Conservation (phyloP, 2,329 filamentous ascomycete species). For the Ophiocordyceps robertsii region DNA sequence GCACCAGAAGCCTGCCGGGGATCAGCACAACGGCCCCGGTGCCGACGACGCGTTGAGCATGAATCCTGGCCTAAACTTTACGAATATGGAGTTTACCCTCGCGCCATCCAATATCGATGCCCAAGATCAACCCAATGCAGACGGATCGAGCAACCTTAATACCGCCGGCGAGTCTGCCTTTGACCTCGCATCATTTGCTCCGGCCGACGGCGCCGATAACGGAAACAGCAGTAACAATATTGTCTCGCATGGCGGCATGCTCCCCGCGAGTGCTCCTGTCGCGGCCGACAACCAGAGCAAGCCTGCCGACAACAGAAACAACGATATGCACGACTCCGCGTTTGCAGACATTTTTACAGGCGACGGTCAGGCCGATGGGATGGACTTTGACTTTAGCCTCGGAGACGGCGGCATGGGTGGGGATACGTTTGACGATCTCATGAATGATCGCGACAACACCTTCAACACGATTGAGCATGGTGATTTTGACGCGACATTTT, state of each 20-base stretch:
- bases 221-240: slow-evolving; percentile 8
- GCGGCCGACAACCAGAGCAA: slow-evolving; percentile 3
- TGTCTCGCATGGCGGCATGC: slow-evolving; percentile 15
- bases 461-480: slow-evolving; percentile 28
- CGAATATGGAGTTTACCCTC: slow-evolving; percentile 42
- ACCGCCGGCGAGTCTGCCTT: slow-evolving; percentile 25
- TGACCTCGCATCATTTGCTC: slow-evolving; percentile 30
- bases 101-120: slow-evolving; percentile 25
- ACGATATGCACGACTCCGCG: slow-evolving; percentile 11
- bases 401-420: slow-evolving; percentile 15
- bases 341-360: slow-evolving; percentile 35
- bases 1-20: slow-evolving; percentile 11
- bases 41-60: slow-evolving; percentile 6
- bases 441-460: slow-evolving; percentile 24
- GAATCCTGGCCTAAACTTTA: slow-evolving; percentile 34
- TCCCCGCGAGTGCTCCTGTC: slow-evolving; percentile 8
- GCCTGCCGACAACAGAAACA: slow-evolving; percentile 13
- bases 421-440: slow-evolving; percentile 37
- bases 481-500: slow-evolving; percentile 34
- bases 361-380: slow-evolving; percentile 24
- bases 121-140: slow-evolving; percentile 9
- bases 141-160: not conserved
- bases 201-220: slow-evolving; percentile 16
- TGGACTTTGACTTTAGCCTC: slow-evolving; percentile 19
- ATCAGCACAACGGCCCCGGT: slow-evolving; percentile 8